These are phyloP conservation scores for Talaromyces adpressus DNA, from an alignment of 495 filamentous ascomycete species.

Conservation along the genomic window DNA sequence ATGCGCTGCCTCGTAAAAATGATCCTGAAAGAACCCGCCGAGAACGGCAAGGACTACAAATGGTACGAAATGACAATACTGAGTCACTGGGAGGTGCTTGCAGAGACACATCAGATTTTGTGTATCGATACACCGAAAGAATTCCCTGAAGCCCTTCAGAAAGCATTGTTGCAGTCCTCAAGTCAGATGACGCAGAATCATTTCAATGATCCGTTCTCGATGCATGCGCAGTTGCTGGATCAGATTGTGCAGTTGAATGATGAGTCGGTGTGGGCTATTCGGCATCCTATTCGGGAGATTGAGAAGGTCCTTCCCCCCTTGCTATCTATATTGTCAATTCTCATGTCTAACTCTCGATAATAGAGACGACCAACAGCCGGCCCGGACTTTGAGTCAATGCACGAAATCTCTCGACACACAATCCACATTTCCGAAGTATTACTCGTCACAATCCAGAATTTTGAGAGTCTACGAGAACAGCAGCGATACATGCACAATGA, in stretches of 20 bases:
- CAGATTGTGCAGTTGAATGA: constrained; percentile 15
- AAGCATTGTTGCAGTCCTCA: background rate
- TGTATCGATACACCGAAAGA: constrained; percentile 6
- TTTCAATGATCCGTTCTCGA: background rate
- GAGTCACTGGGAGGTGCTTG: background rate
- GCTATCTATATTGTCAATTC: background rate
- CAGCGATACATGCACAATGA: constrained; percentile 9
- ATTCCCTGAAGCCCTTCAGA: background rate
- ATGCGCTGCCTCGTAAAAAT: constrained; percentile 8
- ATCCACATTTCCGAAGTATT: constrained; percentile 41
- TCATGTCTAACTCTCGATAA: background rate
- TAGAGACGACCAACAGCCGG: background rate
- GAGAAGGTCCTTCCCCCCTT: constrained; percentile 11
- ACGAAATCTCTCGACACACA: constrained; percentile 42
- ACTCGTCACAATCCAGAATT: constrained; percentile 25
- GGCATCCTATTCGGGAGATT: constrained; percentile 16
- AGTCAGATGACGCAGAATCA: background rate
- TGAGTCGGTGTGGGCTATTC: constrained; percentile 20
- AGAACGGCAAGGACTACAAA: constrained; percentile 5
- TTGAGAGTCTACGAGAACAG: constrained; percentile 28
- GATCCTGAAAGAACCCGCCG: background rate
- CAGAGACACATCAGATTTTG: background rate
- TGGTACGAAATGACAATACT: constrained; percentile 8
- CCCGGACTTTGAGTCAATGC: constrained; percentile 32
- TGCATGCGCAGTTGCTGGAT: constrained; percentile 4